Evolutionary conservation across 768 basidiomycete genomes (phyloP).

Genomic region (Crucibulum laeve): DNA sequence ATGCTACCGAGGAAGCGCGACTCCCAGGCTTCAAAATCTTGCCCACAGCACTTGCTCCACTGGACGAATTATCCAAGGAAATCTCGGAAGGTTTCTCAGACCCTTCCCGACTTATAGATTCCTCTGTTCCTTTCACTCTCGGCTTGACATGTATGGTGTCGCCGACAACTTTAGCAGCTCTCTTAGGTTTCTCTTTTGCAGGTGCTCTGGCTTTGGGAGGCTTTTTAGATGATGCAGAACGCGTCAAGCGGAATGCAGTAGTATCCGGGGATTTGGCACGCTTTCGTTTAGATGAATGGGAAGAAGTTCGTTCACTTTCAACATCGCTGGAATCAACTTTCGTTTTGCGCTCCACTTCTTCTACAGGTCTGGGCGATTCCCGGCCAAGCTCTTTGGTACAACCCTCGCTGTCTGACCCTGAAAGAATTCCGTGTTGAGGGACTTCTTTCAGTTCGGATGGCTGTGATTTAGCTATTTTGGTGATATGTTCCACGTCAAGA

Average conservation of each 20-base stretch:
- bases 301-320: too few relatives aligned
- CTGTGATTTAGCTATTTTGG: background rate
- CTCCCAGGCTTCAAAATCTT: slow-evolving; percentile 30
- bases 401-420: too few relatives aligned
- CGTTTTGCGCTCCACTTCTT: too few relatives aligned
- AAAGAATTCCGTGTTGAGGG: too few relatives aligned
- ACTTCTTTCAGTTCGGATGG: background rate
- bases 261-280: too few relatives aligned
- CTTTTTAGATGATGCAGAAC: background rate
- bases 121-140: slow-evolving; percentile 27
- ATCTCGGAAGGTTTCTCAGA: slow-evolving; percentile 9
- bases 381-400: too few relatives aligned
- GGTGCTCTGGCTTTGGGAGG: background rate
- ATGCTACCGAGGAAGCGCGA: slow-evolving; percentile 47
- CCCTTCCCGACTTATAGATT: slow-evolving; percentile 21
- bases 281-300: too few relatives aligned
- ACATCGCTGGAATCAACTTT: too few relatives aligned
- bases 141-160: slow-evolving; percentile 14
- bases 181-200: slow-evolving; percentile 8
- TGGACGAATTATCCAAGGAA: slow-evolving; percentile 26
- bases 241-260: background rate
- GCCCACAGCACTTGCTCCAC: slow-evolving; percentile 32
- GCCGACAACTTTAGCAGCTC: background rate
- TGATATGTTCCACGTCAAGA: background rate
- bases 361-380: too few relatives aligned